Evolutionary conservation across 2,329 filamentous ascomycete species (phyloP).

Genomic region (Cercospora janseana): DNA sequence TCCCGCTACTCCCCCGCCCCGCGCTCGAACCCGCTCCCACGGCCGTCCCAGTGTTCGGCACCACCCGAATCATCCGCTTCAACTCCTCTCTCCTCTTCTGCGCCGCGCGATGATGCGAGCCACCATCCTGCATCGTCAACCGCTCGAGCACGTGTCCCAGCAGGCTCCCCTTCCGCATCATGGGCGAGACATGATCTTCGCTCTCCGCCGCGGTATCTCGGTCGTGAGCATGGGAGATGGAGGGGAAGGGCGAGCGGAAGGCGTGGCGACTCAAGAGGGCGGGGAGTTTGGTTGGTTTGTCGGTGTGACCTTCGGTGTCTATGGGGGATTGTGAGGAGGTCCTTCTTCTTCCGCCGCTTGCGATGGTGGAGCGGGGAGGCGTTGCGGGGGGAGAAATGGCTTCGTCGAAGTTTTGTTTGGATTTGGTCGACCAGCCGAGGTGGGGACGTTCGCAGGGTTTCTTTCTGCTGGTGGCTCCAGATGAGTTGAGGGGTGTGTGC

Average conservation of each 20-base stretch:
- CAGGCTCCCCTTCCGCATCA: conserved; percentile 17
- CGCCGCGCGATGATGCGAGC: conserved; percentile 30
- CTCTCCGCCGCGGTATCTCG: background rate
- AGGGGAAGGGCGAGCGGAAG: background rate
- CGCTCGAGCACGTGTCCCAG: conserved; percentile 25
- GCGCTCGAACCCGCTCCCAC: background rate
- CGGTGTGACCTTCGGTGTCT: background rate
- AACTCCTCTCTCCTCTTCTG: conserved; percentile 36
- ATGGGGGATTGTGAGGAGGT: too few relatives aligned
- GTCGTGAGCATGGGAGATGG: background rate
- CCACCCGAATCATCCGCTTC: conserved; percentile 36
- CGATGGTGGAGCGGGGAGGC: too few relatives aligned
- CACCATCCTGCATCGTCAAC: too few relatives aligned
- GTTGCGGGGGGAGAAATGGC: conserved; percentile 15
- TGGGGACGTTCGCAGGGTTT: conserved; percentile 5
- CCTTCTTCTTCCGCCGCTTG: too few relatives aligned
- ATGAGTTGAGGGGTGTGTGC: conserved; percentile 10
- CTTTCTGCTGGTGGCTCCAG: background rate
- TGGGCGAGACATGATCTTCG: background rate
- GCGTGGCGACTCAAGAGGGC: too few relatives aligned
- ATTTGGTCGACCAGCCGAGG: conserved; percentile 30
- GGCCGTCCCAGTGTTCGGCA: conserved; percentile 18
- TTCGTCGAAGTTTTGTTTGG: conserved; percentile 30
- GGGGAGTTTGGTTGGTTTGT: too few relatives aligned
- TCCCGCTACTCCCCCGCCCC: conserved; percentile 8